Conservation (phyloP, 2,329 filamentous ascomycete species). For the Exophiala xenobiotica region DNA sequence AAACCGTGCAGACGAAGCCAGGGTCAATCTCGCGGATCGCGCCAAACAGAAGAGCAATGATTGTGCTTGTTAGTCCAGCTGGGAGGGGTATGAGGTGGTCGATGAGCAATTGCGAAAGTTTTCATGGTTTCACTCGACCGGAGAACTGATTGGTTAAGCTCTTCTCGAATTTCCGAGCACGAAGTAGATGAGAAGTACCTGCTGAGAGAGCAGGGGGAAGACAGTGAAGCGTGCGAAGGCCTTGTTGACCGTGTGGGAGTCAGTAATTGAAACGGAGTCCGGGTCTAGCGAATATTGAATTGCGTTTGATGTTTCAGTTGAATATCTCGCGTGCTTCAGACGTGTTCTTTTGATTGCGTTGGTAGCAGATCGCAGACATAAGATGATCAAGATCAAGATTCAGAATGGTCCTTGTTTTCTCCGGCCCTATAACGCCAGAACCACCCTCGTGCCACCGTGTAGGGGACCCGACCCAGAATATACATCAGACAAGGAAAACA, state of each 20-base stretch:
- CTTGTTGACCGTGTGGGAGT: too few relatives aligned
- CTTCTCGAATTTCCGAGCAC: too few relatives aligned
- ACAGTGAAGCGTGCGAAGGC: not conserved
- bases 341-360: not conserved
- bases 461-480: too few relatives aligned
- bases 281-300: not conserved
- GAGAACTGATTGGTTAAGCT: not conserved
- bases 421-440: too few relatives aligned
- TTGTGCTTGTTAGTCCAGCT: slow-evolving; percentile 80
- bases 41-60: slow-evolving; percentile 78
- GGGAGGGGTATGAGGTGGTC: not conserved
- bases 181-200: too few relatives aligned
- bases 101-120: not conserved
- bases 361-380: too few relatives aligned
- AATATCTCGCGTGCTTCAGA: not conserved
- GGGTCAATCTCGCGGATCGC: slow-evolving; percentile 78
- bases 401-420: too few relatives aligned
- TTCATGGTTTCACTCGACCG: too few relatives aligned
- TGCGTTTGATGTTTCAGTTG: too few relatives aligned
- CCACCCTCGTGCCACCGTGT: too few relatives aligned
- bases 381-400: too few relatives aligned
- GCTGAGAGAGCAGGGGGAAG: not conserved
- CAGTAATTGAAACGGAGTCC: not conserved
- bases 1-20: slow-evolving; percentile 51
- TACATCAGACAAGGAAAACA: too few relatives aligned